Evolutionary conservation across 306 rosid species (phyloP).

Genomic region (Castanea crenata): DNA sequence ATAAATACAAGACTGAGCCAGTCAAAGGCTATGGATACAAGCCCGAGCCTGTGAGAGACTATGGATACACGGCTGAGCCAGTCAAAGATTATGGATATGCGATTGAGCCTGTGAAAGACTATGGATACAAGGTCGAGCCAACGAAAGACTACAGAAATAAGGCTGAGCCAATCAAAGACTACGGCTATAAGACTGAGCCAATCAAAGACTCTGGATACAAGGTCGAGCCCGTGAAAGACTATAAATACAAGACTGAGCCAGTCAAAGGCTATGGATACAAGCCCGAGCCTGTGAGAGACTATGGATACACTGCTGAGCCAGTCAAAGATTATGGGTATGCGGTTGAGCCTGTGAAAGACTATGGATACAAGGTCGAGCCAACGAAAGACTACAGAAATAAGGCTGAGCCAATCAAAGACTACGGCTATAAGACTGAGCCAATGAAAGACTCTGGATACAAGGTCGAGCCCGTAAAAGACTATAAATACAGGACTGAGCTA

Average conservation of each 20-base stretch:
- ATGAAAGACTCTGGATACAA: too few species aligned
- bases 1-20: not conserved
- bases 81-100: not conserved
- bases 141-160: slow-evolving; percentile 12
- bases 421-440: too few species aligned
- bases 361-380: not conserved
- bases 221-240: not conserved
- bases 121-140: slow-evolving; percentile 17
- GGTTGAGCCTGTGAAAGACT: not conserved
- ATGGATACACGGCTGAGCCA: not conserved
- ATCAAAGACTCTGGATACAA: too few species aligned
- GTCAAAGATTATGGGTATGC: not conserved
- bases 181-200: not conserved
- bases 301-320: not conserved
- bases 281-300: too few species aligned
- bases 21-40: not conserved
- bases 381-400: not conserved
- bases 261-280: too few species aligned
- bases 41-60: not conserved
- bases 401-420: not conserved
- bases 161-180: slow-evolving; percentile 7
- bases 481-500: too few species aligned
- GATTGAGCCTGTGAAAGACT: not conserved
- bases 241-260: too few species aligned
- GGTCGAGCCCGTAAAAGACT: not conserved